A percentile compares a stretch with the other conserved stretches of the same genome.
These are phyloP conservation scores for Sporisorium reilianum DNA, from an alignment of 1,284 basidiomycete species.

Conservation along the genomic window DNA sequence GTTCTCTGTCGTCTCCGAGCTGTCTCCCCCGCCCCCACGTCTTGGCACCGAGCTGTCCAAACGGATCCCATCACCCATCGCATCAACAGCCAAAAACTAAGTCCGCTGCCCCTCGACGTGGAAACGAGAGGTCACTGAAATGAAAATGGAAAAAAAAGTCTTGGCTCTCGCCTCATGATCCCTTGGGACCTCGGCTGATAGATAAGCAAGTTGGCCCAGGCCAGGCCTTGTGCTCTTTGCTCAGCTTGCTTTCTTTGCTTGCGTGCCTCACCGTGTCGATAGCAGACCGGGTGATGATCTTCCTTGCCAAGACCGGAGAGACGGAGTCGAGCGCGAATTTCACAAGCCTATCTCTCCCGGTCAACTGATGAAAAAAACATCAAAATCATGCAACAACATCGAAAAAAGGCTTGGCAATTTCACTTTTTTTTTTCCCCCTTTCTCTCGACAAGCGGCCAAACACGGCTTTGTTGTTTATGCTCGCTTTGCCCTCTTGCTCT, in stretches of 20 bases:
- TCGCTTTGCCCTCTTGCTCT: background rate
- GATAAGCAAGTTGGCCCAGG: background rate
- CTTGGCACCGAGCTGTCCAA: background rate
- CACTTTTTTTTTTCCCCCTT: background rate
- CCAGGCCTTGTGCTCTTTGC: too few species aligned
- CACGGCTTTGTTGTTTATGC: background rate
- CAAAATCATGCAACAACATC: background rate
- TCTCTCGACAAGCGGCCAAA: background rate
- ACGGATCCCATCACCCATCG: background rate
- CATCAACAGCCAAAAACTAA: too few species aligned
- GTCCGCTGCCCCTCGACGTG: too few species aligned
- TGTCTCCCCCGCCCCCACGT: background rate
- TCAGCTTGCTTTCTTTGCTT: too few species aligned
- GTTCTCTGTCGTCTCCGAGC: background rate
- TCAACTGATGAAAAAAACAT: background rate
- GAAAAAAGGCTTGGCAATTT: background rate
- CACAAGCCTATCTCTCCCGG: background rate
- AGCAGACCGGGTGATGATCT: too few species aligned
- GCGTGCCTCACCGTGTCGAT: background rate
- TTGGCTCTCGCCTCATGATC: slow-evolving; percentile 3
- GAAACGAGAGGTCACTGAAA: background rate
- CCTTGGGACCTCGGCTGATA: background rate
- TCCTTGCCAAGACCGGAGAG: too few species aligned
- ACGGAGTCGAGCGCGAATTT: background rate
- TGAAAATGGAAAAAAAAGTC: slow-evolving; percentile 8